Evolutionary conservation across 2,329 filamentous ascomycete species (phyloP).

Genomic region (Trichoderma hamatum): DNA sequence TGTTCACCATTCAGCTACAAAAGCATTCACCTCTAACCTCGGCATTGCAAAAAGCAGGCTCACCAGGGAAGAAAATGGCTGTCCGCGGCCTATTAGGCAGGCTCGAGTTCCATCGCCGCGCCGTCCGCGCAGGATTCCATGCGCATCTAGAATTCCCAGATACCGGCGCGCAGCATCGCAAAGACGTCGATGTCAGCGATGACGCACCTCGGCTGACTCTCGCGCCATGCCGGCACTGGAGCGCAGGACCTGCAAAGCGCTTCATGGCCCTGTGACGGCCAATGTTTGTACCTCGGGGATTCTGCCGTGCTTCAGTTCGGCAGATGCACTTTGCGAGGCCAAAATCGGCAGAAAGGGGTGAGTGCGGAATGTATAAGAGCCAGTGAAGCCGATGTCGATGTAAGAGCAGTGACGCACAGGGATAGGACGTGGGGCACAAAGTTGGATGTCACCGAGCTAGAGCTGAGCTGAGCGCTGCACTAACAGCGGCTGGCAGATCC

Average conservation of each 20-base stretch:
- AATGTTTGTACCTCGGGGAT: constrained; percentile 7
- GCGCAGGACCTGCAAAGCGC: constrained; percentile 36
- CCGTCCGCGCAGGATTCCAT: constrained; percentile 28
- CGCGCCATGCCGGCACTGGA: constrained; percentile 37
- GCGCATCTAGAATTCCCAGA: background rate
- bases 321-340: constrained; percentile 25
- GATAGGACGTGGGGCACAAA: constrained; percentile 2
- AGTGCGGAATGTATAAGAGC: background rate
- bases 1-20: constrained; percentile 41
- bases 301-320: constrained; percentile 10
- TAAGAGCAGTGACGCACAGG: constrained; percentile 21
- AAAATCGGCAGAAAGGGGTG: background rate
- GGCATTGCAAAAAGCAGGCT: constrained; percentile 25
- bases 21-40: background rate
- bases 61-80: constrained; percentile 64
- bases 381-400: background rate
- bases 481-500: background rate
- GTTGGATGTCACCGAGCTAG: constrained; percentile 16
- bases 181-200: constrained; percentile 21
- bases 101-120: constrained; percentile 38
- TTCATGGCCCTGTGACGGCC: constrained; percentile 40
- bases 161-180: constrained; percentile 19
- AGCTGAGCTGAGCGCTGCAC: background rate
- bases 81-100: constrained; percentile 49
- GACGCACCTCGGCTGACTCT: constrained; percentile 20